Percentiles rank a stretch among this genome's conserved stretches.
phyloP scores from a whole-genome alignment of 2,329 filamentous ascomycete genomes.

The Botrytis fabae region DNA sequence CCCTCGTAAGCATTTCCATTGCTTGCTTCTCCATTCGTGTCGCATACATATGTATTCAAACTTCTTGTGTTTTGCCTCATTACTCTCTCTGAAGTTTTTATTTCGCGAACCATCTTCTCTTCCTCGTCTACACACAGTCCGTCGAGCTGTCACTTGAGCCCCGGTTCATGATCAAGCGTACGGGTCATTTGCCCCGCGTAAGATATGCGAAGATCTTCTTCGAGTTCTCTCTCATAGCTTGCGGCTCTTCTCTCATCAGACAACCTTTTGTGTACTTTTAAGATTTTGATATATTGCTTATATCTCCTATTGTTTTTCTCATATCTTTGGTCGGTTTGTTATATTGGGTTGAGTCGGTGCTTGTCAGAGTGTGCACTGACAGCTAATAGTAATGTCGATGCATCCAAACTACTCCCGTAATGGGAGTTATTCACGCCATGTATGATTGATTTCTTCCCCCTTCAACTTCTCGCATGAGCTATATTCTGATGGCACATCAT shows the following conservation, averaged over 20 bases:
- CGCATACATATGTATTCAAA: background rate
- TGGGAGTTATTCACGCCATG: constrained; percentile 31
- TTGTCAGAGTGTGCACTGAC: constrained; percentile 24
- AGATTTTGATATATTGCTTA: constrained; percentile 21
- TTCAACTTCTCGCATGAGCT: constrained; percentile 12
- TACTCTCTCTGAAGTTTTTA: background rate
- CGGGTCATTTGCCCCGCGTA: constrained; percentile 12
- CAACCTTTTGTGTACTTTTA: constrained; percentile 13
- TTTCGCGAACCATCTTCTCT: background rate
- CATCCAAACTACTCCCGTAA: constrained; percentile 33
- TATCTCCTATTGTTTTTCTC: constrained; percentile 26
- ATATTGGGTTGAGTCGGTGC: constrained; percentile 18
- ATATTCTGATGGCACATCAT: constrained; percentile 32
- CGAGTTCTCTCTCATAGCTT: background rate
- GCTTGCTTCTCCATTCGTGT: background rate
- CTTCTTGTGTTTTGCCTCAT: background rate
- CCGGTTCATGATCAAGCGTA: background rate
- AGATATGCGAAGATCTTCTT: background rate
- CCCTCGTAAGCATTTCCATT: background rate
- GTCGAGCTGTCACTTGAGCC: background rate
- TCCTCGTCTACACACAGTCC: background rate
- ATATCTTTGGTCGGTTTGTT: constrained; percentile 27
- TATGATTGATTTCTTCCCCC: constrained; percentile 29
- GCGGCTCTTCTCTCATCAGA: constrained; percentile 29
- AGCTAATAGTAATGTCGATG: constrained; percentile 33